Base-by-base conservation (phyloP, 2,329 filamentous ascomycete genomes). In the Chalara sp. region DNA sequence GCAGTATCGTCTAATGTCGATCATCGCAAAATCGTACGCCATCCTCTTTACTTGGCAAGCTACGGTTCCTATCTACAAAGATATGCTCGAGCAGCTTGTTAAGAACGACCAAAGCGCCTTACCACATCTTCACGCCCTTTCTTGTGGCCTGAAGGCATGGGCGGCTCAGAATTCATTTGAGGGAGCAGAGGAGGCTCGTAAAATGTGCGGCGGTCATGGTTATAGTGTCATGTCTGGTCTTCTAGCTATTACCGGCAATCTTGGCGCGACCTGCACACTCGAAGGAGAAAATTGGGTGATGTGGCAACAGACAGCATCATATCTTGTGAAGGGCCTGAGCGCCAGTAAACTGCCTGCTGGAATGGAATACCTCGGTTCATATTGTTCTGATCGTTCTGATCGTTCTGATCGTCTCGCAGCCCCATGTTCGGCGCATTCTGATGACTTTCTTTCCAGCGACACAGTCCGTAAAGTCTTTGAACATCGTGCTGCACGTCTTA, bases 241-340 rank as follows among this genome's bases (percentile, higher is more conserved):
- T 7, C 60, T 58, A 8, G 59, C 67, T 68, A 13, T 60, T 65
- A 13, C 57, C 59, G 30, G 53, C 58, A 21, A 50, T 60, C 1
- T 61, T 60, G 3, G 64, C 60, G 6, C 56, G 57, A 1, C 56
- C 58, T 5, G 21, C 21, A 69, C 67, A 0, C 66, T 67, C 42
- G 67, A 70, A 45, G 70, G 70, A 5, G 70, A 73, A 50, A 72
- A 70, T 47, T 69, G 67, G 50, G 68, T 70, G 6, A 65, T 72
- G 47, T 65, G 65, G 52, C 68, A 70, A 51, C 67, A 72, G 57
- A 59, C 70, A 28, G 61, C 63, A 5, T 58, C 62, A 3, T 58
- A 56, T 35, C 12, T 58, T 32, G 44, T 56, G 44, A 58, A 56
- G 39, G 48, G 51, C 12, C 42, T 58, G 6, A 46, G 46, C 33